A percentile compares a stretch with the other conserved stretches of the same genome.
Evolutionary conservation across 306 rosid species (phyloP).

Genomic region (Fragaria nilgerrensis): DNA sequence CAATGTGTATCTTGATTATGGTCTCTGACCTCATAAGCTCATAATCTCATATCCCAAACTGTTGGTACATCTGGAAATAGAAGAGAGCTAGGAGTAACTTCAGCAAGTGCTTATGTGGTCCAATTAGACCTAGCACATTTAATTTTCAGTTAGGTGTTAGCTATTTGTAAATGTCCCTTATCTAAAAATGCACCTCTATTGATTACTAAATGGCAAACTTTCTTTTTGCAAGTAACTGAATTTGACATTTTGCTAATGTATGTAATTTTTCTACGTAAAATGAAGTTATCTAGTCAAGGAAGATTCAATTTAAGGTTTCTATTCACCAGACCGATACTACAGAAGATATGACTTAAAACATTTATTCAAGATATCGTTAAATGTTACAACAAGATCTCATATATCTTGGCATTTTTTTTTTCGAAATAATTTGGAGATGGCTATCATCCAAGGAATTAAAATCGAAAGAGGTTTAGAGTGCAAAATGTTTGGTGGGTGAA

Average conservation of each 20-base stretch:
- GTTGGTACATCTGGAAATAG: not conserved
- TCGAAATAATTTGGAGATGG: not conserved
- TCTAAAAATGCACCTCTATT: not conserved
- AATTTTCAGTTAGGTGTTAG: slow-evolving; percentile 4
- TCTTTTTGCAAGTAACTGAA: not conserved
- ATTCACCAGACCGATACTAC: too few species aligned
- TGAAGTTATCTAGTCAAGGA: not conserved
- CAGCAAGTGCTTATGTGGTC: not conserved
- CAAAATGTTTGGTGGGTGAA: not conserved
- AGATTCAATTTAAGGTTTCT: too few species aligned
- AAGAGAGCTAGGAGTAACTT: not conserved
- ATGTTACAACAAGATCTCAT: not conserved
- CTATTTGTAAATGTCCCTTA: not conserved
- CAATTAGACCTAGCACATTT: not conserved
- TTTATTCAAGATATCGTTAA: too few species aligned
- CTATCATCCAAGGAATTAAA: not conserved
- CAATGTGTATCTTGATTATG: not conserved
- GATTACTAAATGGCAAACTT: not conserved
- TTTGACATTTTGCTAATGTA: not conserved
- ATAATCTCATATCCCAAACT: not conserved
- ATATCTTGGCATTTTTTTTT: not conserved
- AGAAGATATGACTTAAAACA: too few species aligned
- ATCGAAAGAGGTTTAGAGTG: not conserved
- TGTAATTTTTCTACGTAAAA: not conserved
- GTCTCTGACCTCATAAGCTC: slow-evolving; percentile 1